Conservation (phyloP, 768 basidiomycete species). For the Leccinum uliginosum region DNA sequence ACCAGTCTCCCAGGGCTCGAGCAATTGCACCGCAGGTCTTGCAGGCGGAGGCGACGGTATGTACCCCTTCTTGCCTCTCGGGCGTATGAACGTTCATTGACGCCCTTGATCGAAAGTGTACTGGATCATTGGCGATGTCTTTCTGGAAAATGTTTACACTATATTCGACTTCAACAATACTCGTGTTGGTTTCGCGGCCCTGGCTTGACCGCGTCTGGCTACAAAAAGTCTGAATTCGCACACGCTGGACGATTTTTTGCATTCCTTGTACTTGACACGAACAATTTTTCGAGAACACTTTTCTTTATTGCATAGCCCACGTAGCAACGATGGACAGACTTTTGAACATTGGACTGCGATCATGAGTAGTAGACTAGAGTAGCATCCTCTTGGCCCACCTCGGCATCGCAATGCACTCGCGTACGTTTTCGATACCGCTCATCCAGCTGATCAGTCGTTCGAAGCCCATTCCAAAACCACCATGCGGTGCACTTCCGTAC, state of each 20-base stretch:
- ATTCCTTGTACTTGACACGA: neutral
- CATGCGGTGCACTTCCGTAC: slow-evolving; percentile 88
- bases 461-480: slow-evolving; percentile 95
- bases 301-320: neutral
- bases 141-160: slow-evolving; percentile 31
- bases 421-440: slow-evolving; percentile 82
- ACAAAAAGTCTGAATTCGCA: neutral
- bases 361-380: slow-evolving; percentile 34
- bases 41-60: slow-evolving; percentile 26
- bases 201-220: slow-evolving; percentile 11
- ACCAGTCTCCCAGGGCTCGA: slow-evolving; percentile 23
- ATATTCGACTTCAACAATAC: slow-evolving; percentile 30
- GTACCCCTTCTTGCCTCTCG: neutral
- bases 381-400: slow-evolving; percentile 81
- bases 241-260: neutral
- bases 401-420: slow-evolving; percentile 91
- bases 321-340: neutral
- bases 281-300: neutral
- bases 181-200: slow-evolving; percentile 40
- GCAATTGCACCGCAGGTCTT: slow-evolving; percentile 36
- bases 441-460: slow-evolving; percentile 88
- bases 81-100: neutral
- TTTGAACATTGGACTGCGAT: neutral
- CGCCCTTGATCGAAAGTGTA: slow-evolving; percentile 13
- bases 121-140: slow-evolving; percentile 35